A percentile compares a stretch with the other conserved stretches of the same genome.
Conservation (phyloP, 2,329 filamentous ascomycete genomes). For the Drechslerella coelobrocha region DNA sequence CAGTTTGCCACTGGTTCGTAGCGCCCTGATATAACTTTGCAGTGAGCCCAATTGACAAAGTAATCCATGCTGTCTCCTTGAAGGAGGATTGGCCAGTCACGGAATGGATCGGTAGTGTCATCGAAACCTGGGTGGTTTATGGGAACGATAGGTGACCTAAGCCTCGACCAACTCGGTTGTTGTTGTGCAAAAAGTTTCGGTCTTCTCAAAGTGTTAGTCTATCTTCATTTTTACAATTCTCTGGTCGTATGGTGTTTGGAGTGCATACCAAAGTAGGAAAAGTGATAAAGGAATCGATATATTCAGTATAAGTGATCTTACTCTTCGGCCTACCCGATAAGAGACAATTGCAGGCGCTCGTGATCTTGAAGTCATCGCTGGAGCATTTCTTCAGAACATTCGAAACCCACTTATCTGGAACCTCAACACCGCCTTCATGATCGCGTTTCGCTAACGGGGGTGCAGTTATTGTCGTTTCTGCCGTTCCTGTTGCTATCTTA, state of each 20-base stretch:
- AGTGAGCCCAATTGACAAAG: neutral
- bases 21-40: neutral
- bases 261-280: conserved; percentile 7
- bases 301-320: neutral
- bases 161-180: conserved; percentile 17
- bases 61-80: neutral
- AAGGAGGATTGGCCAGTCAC: conserved; percentile 3
- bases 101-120: conserved; percentile 6
- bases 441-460: neutral
- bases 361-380: conserved; percentile 3
- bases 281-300: neutral
- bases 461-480: conserved; percentile 5
- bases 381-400: conserved; percentile 22
- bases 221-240: neutral
- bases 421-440: neutral
- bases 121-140: conserved; percentile 18
- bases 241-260: neutral
- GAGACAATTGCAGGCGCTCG: conserved; percentile 16
- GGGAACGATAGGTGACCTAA: conserved; percentile 8
- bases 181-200: neutral
- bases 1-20: conserved; percentile 11
- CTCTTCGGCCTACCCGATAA: conserved; percentile 14
- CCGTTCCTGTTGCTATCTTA: conserved; percentile 8
- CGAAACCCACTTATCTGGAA: conserved; percentile 15
- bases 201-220: conserved; percentile 12